Conservation (phyloP, 352 stramenopile genomes). For the Globisporangium megalacanthum region DNA sequence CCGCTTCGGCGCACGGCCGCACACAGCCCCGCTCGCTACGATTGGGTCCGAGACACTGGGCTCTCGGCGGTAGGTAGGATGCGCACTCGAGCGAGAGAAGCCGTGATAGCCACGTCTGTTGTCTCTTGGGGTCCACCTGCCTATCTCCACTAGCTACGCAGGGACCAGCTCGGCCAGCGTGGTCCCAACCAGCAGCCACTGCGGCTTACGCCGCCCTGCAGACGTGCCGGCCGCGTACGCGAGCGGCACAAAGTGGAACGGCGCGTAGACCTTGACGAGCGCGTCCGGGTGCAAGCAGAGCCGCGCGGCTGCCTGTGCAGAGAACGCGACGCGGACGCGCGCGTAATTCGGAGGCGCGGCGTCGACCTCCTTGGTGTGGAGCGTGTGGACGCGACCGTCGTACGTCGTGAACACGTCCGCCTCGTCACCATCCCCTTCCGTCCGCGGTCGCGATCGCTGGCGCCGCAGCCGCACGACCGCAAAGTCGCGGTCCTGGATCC, state of each 20-base stretch:
- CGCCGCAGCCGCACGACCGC: slow-evolving; percentile 27
- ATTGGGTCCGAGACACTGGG: neutral
- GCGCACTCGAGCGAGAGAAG: neutral
- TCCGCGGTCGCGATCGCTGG: neutral
- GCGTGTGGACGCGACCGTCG: slow-evolving; percentile 27
- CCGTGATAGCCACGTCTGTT: neutral
- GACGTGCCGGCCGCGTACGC: slow-evolving; percentile 15
- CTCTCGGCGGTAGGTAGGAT: neutral
- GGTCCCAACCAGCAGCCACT: slow-evolving; percentile 45
- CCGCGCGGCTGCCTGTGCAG: slow-evolving; percentile 16
- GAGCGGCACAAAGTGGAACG: slow-evolving; percentile 49
- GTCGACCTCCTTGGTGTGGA: slow-evolving; percentile 9
- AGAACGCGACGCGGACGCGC: slow-evolving; percentile 32
- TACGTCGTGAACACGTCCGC: slow-evolving; percentile 19
- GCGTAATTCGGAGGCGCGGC: slow-evolving; percentile 2
- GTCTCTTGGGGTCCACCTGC: neutral
- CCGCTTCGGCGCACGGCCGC: slow-evolving; percentile 9
- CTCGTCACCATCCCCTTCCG: neutral
- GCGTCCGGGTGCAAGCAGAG: slow-evolving; percentile 25
- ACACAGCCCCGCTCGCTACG: slow-evolving; percentile 8
- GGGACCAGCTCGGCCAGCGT: slow-evolving; percentile 38
- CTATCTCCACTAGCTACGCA: neutral
- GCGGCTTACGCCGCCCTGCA: neutral
- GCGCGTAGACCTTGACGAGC: slow-evolving; percentile 44
- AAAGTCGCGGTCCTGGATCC: slow-evolving; percentile 35